Evolutionary conservation across 1,139 yeast genomes (phyloP).

Genomic region (Debaryomyces singareniensis): DNA sequence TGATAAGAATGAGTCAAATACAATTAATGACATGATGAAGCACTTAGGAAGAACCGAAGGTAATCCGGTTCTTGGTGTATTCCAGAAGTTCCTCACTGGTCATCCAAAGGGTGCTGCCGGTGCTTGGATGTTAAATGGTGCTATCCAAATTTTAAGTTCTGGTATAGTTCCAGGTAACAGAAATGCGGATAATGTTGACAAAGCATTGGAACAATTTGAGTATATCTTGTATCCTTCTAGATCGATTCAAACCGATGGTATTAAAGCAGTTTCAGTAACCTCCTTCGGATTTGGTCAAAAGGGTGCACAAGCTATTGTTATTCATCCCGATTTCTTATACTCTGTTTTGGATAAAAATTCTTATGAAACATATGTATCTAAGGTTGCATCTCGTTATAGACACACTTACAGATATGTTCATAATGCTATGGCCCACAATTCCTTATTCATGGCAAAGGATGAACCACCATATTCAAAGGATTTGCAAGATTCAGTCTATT

Average conservation of each 20-base stretch:
- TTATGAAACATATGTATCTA: slow-evolving; percentile 62
- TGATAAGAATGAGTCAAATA: slow-evolving; percentile 94
- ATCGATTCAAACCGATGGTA: slow-evolving; percentile 89
- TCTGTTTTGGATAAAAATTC: slow-evolving; percentile 70
- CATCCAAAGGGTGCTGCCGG: slow-evolving; percentile 99
- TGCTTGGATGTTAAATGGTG: slow-evolving; percentile 99
- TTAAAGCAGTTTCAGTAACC: slow-evolving; percentile 94
- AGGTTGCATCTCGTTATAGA: slow-evolving; percentile 79
- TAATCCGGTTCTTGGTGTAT: slow-evolving; percentile 94
- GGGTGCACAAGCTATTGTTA: slow-evolving; percentile 92
- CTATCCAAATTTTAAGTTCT: slow-evolving; percentile 81
- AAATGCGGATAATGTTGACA: slow-evolving; percentile 95
- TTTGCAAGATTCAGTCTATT: slow-evolving; percentile 81
- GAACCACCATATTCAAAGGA: slow-evolving; percentile 88
- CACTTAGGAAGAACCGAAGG: slow-evolving; percentile 97
- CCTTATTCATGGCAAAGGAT: slow-evolving; percentile 89
- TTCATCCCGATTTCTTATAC: slow-evolving; percentile 90
- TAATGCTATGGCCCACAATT: slow-evolving; percentile 85
- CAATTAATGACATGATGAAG: slow-evolving; percentile 85
- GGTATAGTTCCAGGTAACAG: slow-evolving; percentile 99
- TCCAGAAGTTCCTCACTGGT: slow-evolving; percentile 98
- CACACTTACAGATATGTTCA: slow-evolving; percentile 94
- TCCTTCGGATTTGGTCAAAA: slow-evolving; percentile 99
- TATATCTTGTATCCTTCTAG: slow-evolving; percentile 92
- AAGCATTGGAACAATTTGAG: slow-evolving; percentile 72